phyloP scores from a whole-genome alignment of 1,284 basidiomycete genomes.

The Cryptococcus sp. region DNA sequence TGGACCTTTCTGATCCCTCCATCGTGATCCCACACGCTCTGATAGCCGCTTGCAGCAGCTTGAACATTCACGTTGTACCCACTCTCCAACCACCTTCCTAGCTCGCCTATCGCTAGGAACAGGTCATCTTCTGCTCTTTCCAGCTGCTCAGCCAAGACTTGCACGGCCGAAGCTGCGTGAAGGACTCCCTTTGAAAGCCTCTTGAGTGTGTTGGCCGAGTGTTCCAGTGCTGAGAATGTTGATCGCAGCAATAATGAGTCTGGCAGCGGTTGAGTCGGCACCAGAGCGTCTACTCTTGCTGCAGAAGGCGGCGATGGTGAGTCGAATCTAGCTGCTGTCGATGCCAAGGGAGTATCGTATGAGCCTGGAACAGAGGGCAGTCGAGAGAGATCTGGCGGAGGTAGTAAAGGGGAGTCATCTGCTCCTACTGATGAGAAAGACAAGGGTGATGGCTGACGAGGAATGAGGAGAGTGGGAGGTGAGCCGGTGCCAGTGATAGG shows the following conservation, averaged over 20 bases:
- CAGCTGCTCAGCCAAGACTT: constrained; percentile 43
- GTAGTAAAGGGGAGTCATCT: constrained; percentile 7
- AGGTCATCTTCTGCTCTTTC: constrained; percentile 49
- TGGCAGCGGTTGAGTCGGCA: constrained; percentile 40
- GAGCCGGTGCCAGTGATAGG: constrained; percentile 9
- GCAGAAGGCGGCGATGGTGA: not conserved
- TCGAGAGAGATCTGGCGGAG: not conserved
- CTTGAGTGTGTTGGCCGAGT: constrained; percentile 43
- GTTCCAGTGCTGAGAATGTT: constrained; percentile 46
- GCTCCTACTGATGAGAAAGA: constrained; percentile 17
- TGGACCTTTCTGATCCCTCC: constrained; percentile 37
- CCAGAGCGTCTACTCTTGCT: constrained; percentile 4
- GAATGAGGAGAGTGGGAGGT: constrained; percentile 22
- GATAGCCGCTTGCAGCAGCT: not conserved
- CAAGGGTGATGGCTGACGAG: constrained; percentile 31
- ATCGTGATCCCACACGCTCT: constrained; percentile 28
- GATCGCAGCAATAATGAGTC: constrained; percentile 50
- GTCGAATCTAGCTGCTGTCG: too few relatives aligned
- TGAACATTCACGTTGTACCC: constrained; percentile 33
- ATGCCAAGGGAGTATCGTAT: not conserved
- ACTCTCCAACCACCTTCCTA: constrained; percentile 44
- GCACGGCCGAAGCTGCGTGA: constrained; percentile 28
- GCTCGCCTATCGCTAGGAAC: constrained; percentile 37
- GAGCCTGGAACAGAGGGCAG: not conserved
- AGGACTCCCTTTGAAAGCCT: constrained; percentile 43